Evolutionary conservation across 2,329 filamentous ascomycete species (phyloP), one percentile per base, ranked within the genome.

Genomic region (Apiospora koreana): DNA sequence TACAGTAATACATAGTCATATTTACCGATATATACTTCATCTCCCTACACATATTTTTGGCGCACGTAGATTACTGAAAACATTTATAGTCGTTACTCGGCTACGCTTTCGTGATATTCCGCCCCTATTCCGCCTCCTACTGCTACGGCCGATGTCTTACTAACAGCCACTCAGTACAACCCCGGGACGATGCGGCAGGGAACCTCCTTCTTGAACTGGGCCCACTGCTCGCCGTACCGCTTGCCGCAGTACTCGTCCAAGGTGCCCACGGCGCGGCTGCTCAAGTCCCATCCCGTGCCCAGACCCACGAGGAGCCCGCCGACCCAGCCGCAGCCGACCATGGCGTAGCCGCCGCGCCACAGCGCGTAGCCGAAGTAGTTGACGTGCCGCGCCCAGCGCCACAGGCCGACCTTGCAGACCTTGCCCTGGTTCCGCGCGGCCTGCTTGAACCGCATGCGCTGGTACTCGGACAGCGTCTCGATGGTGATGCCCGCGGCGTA

Each of bases 381-480:
- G 74, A 82, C 74, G 71, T 84, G 82, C 7, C 83, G 75, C 8
- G 81, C 79, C 77, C 75, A 77, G n/a, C 74, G 67, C 81, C 82
- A 84, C 35, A 83, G 75, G 0, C 83, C 82, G 38, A 70, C 72
- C 48, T 75, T 77, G 74, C 81, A 82, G 54, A 84, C 75, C 74
- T 79, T 81, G 69, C 81, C 82, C 68, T 77, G 73, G 72, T 83
- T 83, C 69, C 76, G 76, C 16, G 79, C 76, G n/a, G 6, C 74
- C 71, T 75, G 73, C 78, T 84, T 84, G 79, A 83, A 84, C 10
- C 68, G 54, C 71, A 77, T 78, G 69, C 90, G 84, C 78, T 92
- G 89, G 38, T 85, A 75, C 79, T 92, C 89, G 0, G 87, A 82
- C 3, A 85, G 74, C 6, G 86, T 83, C 79, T 92, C 89, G 5